phyloP scores from a whole-genome alignment of 106 monocot genomes.

The Phalaenopsis equestris region DNA sequence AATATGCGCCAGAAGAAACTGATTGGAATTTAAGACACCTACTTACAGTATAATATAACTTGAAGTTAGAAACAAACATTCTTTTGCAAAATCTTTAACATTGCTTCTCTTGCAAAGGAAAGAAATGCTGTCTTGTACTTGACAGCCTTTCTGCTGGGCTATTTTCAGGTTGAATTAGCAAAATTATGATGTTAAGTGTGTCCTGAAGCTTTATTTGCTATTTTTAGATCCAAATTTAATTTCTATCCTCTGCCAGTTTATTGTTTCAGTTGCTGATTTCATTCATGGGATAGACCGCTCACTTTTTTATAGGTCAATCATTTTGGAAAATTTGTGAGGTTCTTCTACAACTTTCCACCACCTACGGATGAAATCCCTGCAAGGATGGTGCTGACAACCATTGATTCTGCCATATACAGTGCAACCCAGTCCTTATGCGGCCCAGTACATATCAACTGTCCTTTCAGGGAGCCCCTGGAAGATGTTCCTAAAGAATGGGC shows the following conservation, averaged over 20 bases:
- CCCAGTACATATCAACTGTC: constrained; percentile 87
- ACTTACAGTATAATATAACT: background rate
- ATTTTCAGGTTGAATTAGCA: background rate
- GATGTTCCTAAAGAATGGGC: constrained; percentile 45
- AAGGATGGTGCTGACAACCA: constrained; percentile 83
- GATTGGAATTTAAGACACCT: background rate
- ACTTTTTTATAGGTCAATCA: constrained; percentile 62
- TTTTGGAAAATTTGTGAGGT: constrained; percentile 79
- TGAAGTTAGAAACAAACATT: background rate
- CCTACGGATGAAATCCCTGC: constrained; percentile 69
- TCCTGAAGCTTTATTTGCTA: background rate
- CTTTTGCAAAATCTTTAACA: background rate
- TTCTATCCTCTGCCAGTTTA: background rate
- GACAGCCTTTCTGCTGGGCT: background rate
- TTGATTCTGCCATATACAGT: constrained; percentile 67
- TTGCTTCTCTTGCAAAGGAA: background rate
- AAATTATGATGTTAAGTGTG: background rate
- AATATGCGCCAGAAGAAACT: background rate
- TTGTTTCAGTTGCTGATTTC: background rate
- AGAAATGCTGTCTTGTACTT: background rate
- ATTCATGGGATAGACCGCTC: background rate
- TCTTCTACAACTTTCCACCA: constrained; percentile 74
- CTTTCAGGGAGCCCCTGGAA: constrained; percentile 79
- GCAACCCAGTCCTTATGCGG: constrained; percentile 64
- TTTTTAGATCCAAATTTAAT: background rate